Base-by-base conservation (phyloP, 2,329 filamentous ascomycete species). In the Venturia aucupariae region DNA sequence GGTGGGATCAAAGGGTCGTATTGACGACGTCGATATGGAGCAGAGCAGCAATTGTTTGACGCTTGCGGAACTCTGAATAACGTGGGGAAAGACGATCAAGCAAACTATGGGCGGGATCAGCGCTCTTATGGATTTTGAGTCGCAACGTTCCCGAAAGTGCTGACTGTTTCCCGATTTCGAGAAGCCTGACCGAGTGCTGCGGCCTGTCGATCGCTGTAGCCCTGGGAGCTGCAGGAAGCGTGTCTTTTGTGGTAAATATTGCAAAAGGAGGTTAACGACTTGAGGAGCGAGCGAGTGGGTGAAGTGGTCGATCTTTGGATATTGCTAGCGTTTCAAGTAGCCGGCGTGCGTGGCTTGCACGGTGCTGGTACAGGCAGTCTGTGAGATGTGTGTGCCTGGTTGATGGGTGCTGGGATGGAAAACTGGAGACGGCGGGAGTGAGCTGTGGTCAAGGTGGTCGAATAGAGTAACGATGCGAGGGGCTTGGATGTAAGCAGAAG, bases 101-200 rank as follows among this genome's bases (percentile, higher is more conserved):
- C 70, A 70, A 73, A 71, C 68, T 73, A 76, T 76, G 72, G 69
- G 75, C 77, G 78, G 77, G 79, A 80, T 80, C 78, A 79, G 78
- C 78, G 64, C 46, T 54, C 51, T 65, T 65, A 62, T 32, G 55
- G 60, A 55, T 48, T 60, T 61, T 35, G 62, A 41, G 41, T 39
- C 24, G 60, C 39, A 32, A 27, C 30, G 30, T 24, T 60, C 46
- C 38, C 30, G 22, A 64, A 41, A 61, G 22, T 64, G 63, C 63
- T 64, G 63, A 64, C 57, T 35, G 57, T 39, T 35, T 44, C 22
- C 30, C 39, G 46, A 46, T 41, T 6, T 30, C 6, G 17, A 38
- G 42, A 27, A 64, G 10, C 48, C 54, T 10, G n/a, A n/a, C n/a
- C n/a, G 5, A 35, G 24, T 63, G 54, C 41, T 48, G 60, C 54